phyloP scores from a whole-genome alignment of 176 grass and related monocot species.

The Oryza punctata region DNA sequence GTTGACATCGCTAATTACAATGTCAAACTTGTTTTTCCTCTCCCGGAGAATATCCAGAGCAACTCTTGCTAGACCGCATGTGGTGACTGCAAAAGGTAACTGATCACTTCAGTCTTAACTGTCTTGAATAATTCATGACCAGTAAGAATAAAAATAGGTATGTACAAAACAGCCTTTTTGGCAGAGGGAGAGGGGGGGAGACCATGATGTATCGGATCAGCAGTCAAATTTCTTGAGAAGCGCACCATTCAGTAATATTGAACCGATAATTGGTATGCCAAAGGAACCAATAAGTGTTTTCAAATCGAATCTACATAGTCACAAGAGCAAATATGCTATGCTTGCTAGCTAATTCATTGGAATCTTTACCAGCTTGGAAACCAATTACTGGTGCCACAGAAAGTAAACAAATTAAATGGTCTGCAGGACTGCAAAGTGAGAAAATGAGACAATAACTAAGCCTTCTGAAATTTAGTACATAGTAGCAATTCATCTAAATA shows the following conservation, averaged over 20 bases:
- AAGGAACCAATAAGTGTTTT: slow-evolving; percentile 12
- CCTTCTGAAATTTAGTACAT: neutral
- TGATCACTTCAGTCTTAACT: slow-evolving; percentile 36
- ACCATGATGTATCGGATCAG: neutral
- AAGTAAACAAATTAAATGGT: slow-evolving; percentile 1
- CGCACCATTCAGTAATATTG: neutral
- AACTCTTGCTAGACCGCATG: slow-evolving; percentile 75
- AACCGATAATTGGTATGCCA: neutral
- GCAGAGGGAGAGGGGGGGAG: neutral
- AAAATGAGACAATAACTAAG: neutral
- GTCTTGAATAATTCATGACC: neutral
- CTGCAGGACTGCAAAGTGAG: neutral
- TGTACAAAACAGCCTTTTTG: neutral
- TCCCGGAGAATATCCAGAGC: slow-evolving; percentile 88
- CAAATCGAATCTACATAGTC: neutral
- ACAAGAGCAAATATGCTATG: neutral
- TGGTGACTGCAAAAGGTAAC: slow-evolving; percentile 69
- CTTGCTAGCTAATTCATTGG: neutral
- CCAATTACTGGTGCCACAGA: slow-evolving; percentile 15
- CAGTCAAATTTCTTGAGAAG: neutral
- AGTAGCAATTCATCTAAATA: neutral
- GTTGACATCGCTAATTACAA: slow-evolving; percentile 99
- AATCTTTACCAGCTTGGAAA: neutral
- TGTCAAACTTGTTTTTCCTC: slow-evolving; percentile 88
- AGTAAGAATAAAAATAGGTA: slow-evolving; percentile 33